Conservation (phyloP, 495 filamentous ascomycete genomes). For the Cercophora samala region DNA sequence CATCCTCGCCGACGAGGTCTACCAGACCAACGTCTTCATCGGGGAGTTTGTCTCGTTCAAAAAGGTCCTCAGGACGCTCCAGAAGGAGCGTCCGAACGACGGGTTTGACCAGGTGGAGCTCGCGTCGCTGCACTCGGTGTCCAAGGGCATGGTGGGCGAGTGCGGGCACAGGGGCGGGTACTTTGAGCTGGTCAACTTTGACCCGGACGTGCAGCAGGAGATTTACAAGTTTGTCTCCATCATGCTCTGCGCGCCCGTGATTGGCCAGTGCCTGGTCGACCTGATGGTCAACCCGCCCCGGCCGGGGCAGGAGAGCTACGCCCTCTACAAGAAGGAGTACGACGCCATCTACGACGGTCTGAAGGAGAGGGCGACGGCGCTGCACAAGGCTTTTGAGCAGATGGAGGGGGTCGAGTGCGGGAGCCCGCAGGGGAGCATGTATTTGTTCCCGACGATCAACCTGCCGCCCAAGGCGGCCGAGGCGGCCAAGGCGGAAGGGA, state of each 20-base stretch:
- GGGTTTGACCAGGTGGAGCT: conserved; percentile 86
- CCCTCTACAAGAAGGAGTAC: conserved; percentile 80
- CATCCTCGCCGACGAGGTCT: conserved; percentile 92
- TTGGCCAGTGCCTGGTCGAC: conserved; percentile 93
- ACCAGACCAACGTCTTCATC: conserved; percentile 96
- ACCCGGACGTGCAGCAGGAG: conserved; percentile 78
- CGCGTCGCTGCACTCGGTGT: conserved; percentile 77
- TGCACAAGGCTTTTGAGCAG: conserved; percentile 82
- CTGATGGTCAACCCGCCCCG: conserved; percentile 93
- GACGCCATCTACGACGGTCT: conserved; percentile 72
- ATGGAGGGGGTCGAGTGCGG: conserved; percentile 96
- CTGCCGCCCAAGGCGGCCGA: conserved; percentile 70
- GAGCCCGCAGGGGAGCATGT: conserved; percentile 88
- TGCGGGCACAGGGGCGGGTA: conserved; percentile 96
- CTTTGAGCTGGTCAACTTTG: conserved; percentile 90
- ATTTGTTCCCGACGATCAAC: conserved; percentile 92
- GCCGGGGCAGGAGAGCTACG: conserved; percentile 73
- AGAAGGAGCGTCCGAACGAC: conserved; percentile 59
- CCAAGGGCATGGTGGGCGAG: conserved; percentile 98
- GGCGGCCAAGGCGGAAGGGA: conserved; percentile 69
- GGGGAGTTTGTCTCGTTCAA: conserved; percentile 96
- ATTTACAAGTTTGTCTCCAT: conserved; percentile 99
- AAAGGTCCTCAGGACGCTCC: conserved; percentile 77
- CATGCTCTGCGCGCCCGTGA: conserved; percentile 88
- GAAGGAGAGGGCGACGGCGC: conserved; percentile 70